Base-by-base conservation (phyloP, 1,139 yeast species). In the Blastobotrys aristatus region DNA sequence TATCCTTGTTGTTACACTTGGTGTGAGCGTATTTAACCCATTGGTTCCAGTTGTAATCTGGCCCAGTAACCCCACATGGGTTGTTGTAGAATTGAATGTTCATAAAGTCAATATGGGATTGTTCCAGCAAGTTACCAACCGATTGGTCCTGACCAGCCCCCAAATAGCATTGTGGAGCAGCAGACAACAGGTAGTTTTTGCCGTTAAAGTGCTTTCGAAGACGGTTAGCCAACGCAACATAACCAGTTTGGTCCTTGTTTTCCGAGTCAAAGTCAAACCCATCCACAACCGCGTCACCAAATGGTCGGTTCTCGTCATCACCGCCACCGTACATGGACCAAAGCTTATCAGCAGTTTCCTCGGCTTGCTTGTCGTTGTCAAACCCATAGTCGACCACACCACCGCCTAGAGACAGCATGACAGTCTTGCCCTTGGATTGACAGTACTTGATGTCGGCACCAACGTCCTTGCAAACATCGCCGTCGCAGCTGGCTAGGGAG, bases 41-140 rank as follows among this genome's bases (percentile, higher is more conserved):
- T 21, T 85, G 78, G 57, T 81, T 84, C 82, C 85, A 89, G 72
- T 90, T 90, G 74, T 89, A 90, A 44, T 59, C 60, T 20, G 52
- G 50, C 3, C 24, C 24, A n/a, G 31, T 21, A 5, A 36, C 13
- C 2, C 36, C 4, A 69, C 97, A 90, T 65, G 84, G 80, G 69
- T 90, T 90, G 75, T 90, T 90, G 76, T 90, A 90, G 71, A 90
- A 90, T 72, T 90, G 97, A 59, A 90, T 78, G 61, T 86, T 88
- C 1, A 92, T 90, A 66, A 84, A 88, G 68, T 90, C 97, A 54
- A 90, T 71, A 40, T 77, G 72, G 17, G 85, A 78, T 33, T 76
- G 68, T 21, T 71, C 70, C 57, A 90, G 67, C 33, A 84, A 68
- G 48, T 80, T 77, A 53, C 95, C 95, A 40, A 84, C 80, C 38